Conservation (phyloP, 495 filamentous ascomycete genomes). For the Penicillium diatomitis region DNA sequence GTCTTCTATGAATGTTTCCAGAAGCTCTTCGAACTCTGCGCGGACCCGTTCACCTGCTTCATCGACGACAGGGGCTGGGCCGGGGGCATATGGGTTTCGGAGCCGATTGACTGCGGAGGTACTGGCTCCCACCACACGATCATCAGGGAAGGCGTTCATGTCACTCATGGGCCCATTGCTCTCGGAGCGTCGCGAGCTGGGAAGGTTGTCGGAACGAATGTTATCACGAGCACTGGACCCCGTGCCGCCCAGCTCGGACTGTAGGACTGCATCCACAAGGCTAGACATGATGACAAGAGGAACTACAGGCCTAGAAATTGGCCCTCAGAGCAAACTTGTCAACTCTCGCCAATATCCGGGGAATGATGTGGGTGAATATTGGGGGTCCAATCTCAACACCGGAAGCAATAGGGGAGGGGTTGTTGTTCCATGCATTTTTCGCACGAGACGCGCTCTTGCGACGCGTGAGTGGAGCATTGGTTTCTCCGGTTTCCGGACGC, state of each 20-base stretch:
- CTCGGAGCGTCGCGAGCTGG: slow-evolving; percentile 41
- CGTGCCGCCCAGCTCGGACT: slow-evolving; percentile 38
- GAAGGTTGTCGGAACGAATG: slow-evolving; percentile 32
- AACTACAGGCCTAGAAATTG: slow-evolving; percentile 13
- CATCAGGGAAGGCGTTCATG: slow-evolving; percentile 47
- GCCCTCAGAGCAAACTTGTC: slow-evolving; percentile 6
- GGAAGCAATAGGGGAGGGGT: background rate
- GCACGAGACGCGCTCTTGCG: slow-evolving; percentile 23
- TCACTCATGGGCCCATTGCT: slow-evolving; percentile 48
- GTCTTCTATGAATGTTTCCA: slow-evolving; percentile 79
- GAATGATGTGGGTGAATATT: too few relatives aligned
- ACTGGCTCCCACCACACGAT: slow-evolving; percentile 48
- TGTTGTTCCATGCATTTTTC: slow-evolving; percentile 8
- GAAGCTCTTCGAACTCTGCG: slow-evolving; percentile 75
- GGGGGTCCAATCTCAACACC: too few relatives aligned
- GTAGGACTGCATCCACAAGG: slow-evolving; percentile 42
- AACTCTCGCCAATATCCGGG: slow-evolving; percentile 6
- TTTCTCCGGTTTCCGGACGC: slow-evolving; percentile 17
- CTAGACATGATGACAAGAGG: slow-evolving; percentile 37
- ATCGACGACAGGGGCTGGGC: slow-evolving; percentile 80
- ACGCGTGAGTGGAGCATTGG: background rate
- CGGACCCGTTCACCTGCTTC: slow-evolving; percentile 77
- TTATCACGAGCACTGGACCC: slow-evolving; percentile 26
- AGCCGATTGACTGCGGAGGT: slow-evolving; percentile 48
- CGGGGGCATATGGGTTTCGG: slow-evolving; percentile 49